phyloP scores from a whole-genome alignment of 805 yeast genomes.

The Candida ulmi region DNA sequence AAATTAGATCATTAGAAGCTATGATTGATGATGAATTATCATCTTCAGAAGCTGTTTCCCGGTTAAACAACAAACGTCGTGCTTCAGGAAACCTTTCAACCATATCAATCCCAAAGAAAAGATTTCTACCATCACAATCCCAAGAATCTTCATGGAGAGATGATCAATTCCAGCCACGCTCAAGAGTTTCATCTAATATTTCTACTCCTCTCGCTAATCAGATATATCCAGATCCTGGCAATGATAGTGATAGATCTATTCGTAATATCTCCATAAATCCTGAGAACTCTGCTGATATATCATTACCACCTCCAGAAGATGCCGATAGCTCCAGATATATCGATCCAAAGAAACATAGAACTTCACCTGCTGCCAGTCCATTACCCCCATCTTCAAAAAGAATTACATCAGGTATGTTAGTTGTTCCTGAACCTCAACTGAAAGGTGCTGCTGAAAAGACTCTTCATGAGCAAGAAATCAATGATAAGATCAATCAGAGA shows the following conservation, averaged over 20 bases:
- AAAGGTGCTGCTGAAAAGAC: constrained; percentile 34
- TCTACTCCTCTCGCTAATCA: constrained; percentile 36
- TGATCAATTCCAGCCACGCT: neutral
- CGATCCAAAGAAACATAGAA: constrained; percentile 20
- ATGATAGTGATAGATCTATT: constrained; percentile 14
- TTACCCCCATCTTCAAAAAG: constrained; percentile 26
- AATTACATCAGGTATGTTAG: constrained; percentile 38
- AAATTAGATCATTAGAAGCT: constrained; percentile 26
- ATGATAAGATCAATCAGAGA: constrained; percentile 19
- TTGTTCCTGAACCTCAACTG: constrained; percentile 38
- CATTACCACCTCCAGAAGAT: constrained; percentile 23
- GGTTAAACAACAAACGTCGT: constrained; percentile 15
- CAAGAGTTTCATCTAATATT: neutral
- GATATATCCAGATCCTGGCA: constrained; percentile 25
- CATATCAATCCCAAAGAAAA: constrained; percentile 23
- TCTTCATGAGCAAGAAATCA: constrained; percentile 31
- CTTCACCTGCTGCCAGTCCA: constrained; percentile 13
- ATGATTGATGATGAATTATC: constrained; percentile 1
- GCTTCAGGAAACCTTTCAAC: constrained; percentile 17
- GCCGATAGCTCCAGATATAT: constrained; percentile 12
- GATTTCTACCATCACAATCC: constrained; percentile 3
- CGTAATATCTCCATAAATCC: constrained; percentile 24
- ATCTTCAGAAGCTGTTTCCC: neutral
- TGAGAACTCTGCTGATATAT: constrained; percentile 29
- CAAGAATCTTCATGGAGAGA: constrained; percentile 14